A percentile compares a stretch with the other conserved stretches of the same genome.
phyloP scores from a whole-genome alignment of 352 stramenopile genomes.

The Pythium guiyangense region DNA sequence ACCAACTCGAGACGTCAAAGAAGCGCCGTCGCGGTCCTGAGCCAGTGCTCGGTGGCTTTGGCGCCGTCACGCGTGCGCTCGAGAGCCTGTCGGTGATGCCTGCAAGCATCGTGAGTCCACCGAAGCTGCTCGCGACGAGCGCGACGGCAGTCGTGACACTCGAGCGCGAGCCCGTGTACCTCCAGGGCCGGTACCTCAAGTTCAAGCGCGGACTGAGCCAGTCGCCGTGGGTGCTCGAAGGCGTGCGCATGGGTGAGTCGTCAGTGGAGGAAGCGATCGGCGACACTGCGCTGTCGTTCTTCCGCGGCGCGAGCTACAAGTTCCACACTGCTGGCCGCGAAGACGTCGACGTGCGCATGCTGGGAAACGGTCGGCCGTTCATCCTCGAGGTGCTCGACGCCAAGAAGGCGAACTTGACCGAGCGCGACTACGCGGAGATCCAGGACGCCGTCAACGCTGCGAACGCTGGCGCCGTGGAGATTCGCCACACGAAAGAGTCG shows the following conservation, averaged over 20 bases:
- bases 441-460: constrained; percentile 61
- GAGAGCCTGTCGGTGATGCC: constrained; percentile 40
- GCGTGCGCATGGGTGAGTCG: constrained; percentile 76
- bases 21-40: constrained; percentile 65
- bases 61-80: constrained; percentile 65
- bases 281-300: constrained; percentile 60
- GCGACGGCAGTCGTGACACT: constrained; percentile 37
- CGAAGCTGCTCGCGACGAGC: constrained; percentile 27
- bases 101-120: constrained; percentile 49
- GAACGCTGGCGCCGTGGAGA: constrained; percentile 72
- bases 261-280: constrained; percentile 90
- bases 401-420: constrained; percentile 63
- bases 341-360: constrained; percentile 97
- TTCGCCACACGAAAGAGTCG: constrained; percentile 71
- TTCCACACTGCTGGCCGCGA: constrained; percentile 96
- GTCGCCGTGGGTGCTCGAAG: constrained; percentile 89
- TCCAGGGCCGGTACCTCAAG: constrained; percentile 90
- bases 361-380: constrained; percentile 91
- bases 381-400: constrained; percentile 86
- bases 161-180: constrained; percentile 81
- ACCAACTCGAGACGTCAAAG: constrained; percentile 49
- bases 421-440: constrained; percentile 44
- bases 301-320: constrained; percentile 81
- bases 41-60: constrained; percentile 72
- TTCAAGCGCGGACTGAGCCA: constrained; percentile 87